These are phyloP conservation scores for Oryza glumipatula DNA, from an alignment of 176 grass and related monocot genomes.

Conservation along the genomic window DNA sequence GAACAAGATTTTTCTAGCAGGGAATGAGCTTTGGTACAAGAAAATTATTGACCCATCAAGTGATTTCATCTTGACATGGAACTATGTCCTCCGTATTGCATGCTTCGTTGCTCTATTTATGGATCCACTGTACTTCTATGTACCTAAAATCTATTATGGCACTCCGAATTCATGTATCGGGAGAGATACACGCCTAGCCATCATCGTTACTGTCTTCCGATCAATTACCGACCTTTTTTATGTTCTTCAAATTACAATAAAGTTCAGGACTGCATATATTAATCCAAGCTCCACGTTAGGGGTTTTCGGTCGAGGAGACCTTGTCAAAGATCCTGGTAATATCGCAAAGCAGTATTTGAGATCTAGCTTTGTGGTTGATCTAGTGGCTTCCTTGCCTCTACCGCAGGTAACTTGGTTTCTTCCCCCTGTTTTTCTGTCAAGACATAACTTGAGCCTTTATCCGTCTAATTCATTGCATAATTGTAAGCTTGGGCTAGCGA, in stretches of 20 bases:
- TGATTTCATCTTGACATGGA: slow-evolving; percentile 72
- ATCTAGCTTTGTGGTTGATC: slow-evolving; percentile 72
- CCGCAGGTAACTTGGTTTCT: slow-evolving; percentile 70
- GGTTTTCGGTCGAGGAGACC: slow-evolving; percentile 83
- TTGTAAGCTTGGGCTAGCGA: not conserved
- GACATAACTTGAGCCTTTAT: not conserved
- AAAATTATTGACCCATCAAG: slow-evolving; percentile 79
- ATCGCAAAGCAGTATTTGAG: slow-evolving; percentile 77
- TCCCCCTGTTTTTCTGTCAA: not conserved
- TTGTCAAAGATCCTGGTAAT: slow-evolving; percentile 69
- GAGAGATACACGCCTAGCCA: slow-evolving; percentile 61
- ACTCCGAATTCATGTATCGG: slow-evolving; percentile 28
- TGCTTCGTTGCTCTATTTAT: slow-evolving; percentile 82
- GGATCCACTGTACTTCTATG: slow-evolving; percentile 92
- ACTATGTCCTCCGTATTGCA: slow-evolving; percentile 64
- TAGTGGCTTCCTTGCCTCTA: slow-evolving; percentile 84
- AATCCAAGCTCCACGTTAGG: slow-evolving; percentile 69
- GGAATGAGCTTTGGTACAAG: slow-evolving; percentile 52
- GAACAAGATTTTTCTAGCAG: slow-evolving; percentile 53
- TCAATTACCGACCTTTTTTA: slow-evolving; percentile 77
- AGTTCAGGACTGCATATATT: slow-evolving; percentile 90
- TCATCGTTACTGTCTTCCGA: slow-evolving; percentile 73
- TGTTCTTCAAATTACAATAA: slow-evolving; percentile 71
- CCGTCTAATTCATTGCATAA: slow-evolving; percentile 6
- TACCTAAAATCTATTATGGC: slow-evolving; percentile 57